Evolutionary conservation across 108 stramenopile genomes (phyloP).

Genomic region (Schizochytrium sp.): DNA sequence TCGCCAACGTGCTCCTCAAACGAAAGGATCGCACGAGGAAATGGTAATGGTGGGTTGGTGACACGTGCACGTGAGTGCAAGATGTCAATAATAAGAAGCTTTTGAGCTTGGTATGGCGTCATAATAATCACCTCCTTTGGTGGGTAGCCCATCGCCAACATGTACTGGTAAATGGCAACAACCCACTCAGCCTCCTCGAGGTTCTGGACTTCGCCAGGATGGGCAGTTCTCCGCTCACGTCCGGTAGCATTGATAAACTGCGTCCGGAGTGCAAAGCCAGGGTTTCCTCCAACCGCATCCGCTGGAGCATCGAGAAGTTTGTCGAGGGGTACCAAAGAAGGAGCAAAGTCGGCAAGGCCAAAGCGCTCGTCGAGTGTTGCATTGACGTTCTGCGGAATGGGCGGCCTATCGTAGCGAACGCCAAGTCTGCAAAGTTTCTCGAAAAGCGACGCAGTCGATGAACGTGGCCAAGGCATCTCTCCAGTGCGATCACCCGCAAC

Average conservation of each 20-base stretch:
- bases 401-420: slow-evolving; percentile 12
- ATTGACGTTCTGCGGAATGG: not conserved
- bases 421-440: slow-evolving; percentile 38
- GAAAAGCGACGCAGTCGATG: not conserved
- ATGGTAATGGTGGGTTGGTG: not conserved
- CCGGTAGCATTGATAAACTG: slow-evolving; percentile 93
- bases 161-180: slow-evolving; percentile 95
- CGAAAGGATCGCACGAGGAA: slow-evolving; percentile 76
- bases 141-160: slow-evolving; percentile 95
- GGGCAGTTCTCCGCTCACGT: slow-evolving; percentile 86
- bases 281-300: slow-evolving; percentile 82
- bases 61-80: slow-evolving; percentile 45
- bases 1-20: slow-evolving; percentile 99
- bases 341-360: slow-evolving; percentile 41
- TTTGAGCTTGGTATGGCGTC: slow-evolving; percentile 98
- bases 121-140: slow-evolving; percentile 91
- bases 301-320: slow-evolving; percentile 50
- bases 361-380: slow-evolving; percentile 34
- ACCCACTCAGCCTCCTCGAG: slow-evolving; percentile 97
- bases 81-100: slow-evolving; percentile 69
- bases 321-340: not conserved
- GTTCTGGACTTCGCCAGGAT: slow-evolving; percentile 95
- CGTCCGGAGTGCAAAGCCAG: slow-evolving; percentile 88
- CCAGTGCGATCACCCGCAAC: slow-evolving; percentile 27
- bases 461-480: slow-evolving; percentile 11